A percentile compares a stretch with the other conserved stretches of the same genome.
Evolutionary conservation across 2,329 filamentous ascomycete species (phyloP).

Genomic region (Macrophomina tecta): DNA sequence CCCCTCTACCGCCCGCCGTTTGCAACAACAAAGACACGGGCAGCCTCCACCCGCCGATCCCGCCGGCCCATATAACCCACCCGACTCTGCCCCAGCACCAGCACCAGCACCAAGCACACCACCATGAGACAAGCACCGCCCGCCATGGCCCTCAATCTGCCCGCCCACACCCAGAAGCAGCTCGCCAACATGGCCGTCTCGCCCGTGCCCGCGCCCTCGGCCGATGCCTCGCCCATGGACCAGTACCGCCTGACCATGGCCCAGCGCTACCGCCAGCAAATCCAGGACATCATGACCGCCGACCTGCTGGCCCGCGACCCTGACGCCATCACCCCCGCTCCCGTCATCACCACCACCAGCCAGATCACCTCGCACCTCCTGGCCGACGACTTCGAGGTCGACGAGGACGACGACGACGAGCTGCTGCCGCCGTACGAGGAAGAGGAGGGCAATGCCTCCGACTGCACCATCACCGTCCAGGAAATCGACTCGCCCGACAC

Average conservation of each 20-base stretch:
- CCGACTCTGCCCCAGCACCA: too few species aligned
- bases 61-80: too few species aligned
- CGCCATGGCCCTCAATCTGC: constrained; percentile 17
- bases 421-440: constrained; percentile 22
- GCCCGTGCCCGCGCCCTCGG: neutral
- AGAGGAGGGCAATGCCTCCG: constrained; percentile 22
- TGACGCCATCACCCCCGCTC: constrained; percentile 15
- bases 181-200: constrained; percentile 24
- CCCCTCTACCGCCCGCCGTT: neutral
- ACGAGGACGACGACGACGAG: constrained; percentile 5
- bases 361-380: constrained; percentile 5
- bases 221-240: constrained; percentile 4
- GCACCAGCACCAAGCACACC: neutral
- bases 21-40: neutral
- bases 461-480: constrained; percentile 28
- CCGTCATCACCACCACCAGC: constrained; percentile 19
- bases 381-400: constrained; percentile 2
- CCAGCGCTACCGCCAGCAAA: constrained; percentile 21
- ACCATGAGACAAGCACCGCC: constrained; percentile 15
- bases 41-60: too few species aligned
- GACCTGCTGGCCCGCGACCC: constrained; percentile 20
- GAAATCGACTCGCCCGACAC: constrained; percentile 25
- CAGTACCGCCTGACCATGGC: constrained; percentile 23
- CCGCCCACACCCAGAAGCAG: constrained; percentile 27
- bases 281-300: constrained; percentile 24